phyloP scores from a whole-genome alignment of 1,284 basidiomycete species.

The Amylostereum chailletii region DNA sequence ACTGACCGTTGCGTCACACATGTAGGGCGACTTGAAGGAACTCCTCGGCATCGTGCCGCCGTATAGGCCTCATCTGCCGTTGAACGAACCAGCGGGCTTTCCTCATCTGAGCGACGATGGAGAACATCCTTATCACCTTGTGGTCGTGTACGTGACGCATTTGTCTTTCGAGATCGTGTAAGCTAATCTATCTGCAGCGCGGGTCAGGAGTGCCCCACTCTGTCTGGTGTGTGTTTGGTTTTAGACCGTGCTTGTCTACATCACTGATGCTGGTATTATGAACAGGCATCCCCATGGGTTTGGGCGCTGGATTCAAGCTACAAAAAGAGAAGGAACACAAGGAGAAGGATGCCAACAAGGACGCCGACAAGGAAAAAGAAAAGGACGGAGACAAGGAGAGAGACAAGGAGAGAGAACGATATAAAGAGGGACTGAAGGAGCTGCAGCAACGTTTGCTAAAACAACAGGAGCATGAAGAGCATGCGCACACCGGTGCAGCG shows the following conservation, averaged over 20 bases:
- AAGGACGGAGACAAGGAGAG: conserved; percentile 26
- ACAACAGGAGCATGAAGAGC: conserved; percentile 1
- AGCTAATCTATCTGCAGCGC: conserved; percentile 37
- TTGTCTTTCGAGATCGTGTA: conserved; percentile 7
- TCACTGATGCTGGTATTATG: not conserved
- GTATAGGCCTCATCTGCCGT: conserved; percentile 28
- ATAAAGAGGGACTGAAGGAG: conserved; percentile 21
- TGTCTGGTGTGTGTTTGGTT: conserved; percentile 38
- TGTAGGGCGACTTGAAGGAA: conserved; percentile 67
- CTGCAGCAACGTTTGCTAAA: conserved; percentile 6
- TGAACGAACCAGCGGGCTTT: conserved; percentile 23
- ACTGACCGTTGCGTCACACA: conserved; percentile 5
- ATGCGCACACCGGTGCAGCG: conserved; percentile 14
- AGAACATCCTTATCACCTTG: conserved; percentile 70
- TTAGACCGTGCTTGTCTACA: not conserved
- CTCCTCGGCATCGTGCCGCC: conserved; percentile 59
- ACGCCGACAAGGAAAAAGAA: conserved; percentile 35
- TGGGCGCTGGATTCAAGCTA: conserved; percentile 69
- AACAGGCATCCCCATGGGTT: conserved; percentile 63
- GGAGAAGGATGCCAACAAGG: conserved; percentile 32
- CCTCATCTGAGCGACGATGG: conserved; percentile 43
- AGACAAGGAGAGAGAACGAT: conserved; percentile 24
- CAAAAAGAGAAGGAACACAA: conserved; percentile 32
- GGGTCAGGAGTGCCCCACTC: conserved; percentile 76
- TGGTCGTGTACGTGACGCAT: conserved; percentile 56